Base-by-base conservation (phyloP, 2,329 filamentous ascomycete genomes). In the Tympanopsis confertula region DNA sequence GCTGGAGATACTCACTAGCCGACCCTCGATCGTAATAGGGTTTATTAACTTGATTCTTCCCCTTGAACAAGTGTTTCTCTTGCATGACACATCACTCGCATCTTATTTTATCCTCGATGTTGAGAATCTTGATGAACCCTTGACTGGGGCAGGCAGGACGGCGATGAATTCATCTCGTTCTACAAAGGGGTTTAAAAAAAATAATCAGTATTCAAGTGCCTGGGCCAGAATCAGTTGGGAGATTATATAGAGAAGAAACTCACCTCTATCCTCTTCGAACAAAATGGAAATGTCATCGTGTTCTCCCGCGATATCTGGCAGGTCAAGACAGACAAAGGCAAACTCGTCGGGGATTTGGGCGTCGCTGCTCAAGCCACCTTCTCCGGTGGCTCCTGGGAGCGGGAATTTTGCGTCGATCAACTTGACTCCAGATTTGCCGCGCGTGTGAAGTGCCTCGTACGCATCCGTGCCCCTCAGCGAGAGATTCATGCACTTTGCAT, bases 351-450 rank as follows among this genome's bases (percentile, higher is more conserved):
- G 65, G 42, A 68, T 66, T 19, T 59, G 56, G 22, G 22, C 22
- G 22, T 26, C 22, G 22, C 22, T n/a, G 22, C 22, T 26, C 22
- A 26, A n/a, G 33, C 68, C 58, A 42, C 67, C 68, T 41, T 68
- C 65, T 41, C 66, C 57, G 32, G 69, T 56, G 46, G 78, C 57
- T 42, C 71, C 78, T 4, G 87, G 87, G 39, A 94, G 63, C 3
- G 85, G 82, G 50, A 94, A 95, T 55, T 94, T 94, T 42, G 86
- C 86, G 54, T 95, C 88, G 19, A 89, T 81, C 44, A 94, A 75
- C 53, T 81, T 82, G 40, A 94, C 62, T 5, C 80, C 80, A 22
- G 72, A 73, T 54, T 86, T 88, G 44, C 72, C 71, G 36, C 71
- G 69, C 35, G 71, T 68, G 41, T 64, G 65, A 46, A 81, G 75